Percentiles rank a stretch among this genome's conserved stretches.
phyloP scores from a whole-genome alignment of 805 yeast genomes.

The Candida germanica region DNA sequence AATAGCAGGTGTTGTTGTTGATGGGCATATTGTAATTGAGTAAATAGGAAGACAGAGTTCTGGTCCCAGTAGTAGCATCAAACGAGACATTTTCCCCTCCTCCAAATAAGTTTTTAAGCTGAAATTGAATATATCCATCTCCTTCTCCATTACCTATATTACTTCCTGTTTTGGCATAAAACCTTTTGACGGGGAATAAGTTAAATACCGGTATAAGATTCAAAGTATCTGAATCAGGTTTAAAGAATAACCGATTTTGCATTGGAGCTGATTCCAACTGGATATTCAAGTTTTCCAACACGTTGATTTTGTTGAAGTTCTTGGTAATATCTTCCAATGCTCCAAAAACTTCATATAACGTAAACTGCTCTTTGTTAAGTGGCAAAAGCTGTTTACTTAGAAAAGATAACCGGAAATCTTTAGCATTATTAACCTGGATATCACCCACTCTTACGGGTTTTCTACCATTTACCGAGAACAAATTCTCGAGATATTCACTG shows the following conservation, averaged over 20 bases:
- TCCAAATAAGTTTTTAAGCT: slow-evolving; percentile 52
- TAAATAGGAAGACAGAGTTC: slow-evolving; percentile 49
- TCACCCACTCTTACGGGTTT: slow-evolving; percentile 42
- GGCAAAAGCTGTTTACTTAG: slow-evolving; percentile 47
- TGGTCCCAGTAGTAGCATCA: slow-evolving; percentile 51
- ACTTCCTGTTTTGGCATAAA: slow-evolving; percentile 88
- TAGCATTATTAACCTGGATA: slow-evolving; percentile 49
- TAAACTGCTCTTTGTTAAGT: slow-evolving; percentile 30
- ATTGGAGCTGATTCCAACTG: slow-evolving; percentile 12
- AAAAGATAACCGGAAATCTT: slow-evolving; percentile 45
- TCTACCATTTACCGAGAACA: slow-evolving; percentile 30
- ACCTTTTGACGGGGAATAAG: slow-evolving; percentile 57
- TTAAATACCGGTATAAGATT: slow-evolving; percentile 37
- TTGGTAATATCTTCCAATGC: slow-evolving; percentile 43
- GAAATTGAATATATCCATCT: slow-evolving; percentile 83
- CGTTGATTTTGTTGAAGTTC: slow-evolving; percentile 36
- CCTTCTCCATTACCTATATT: slow-evolving; percentile 97
- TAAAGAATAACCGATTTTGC: slow-evolving; percentile 10
- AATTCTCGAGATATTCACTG: slow-evolving; percentile 28
- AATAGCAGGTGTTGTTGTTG: slow-evolving; percentile 36
- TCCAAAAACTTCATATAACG: slow-evolving; percentile 37
- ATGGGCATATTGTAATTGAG: slow-evolving; percentile 47
- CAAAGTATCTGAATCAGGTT: slow-evolving; percentile 14
- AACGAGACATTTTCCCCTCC: slow-evolving; percentile 52
- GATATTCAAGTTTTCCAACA: slow-evolving; percentile 10